Base-by-base conservation (phyloP, 2,329 filamentous ascomycete genomes). In the Geosmithia flava region DNA sequence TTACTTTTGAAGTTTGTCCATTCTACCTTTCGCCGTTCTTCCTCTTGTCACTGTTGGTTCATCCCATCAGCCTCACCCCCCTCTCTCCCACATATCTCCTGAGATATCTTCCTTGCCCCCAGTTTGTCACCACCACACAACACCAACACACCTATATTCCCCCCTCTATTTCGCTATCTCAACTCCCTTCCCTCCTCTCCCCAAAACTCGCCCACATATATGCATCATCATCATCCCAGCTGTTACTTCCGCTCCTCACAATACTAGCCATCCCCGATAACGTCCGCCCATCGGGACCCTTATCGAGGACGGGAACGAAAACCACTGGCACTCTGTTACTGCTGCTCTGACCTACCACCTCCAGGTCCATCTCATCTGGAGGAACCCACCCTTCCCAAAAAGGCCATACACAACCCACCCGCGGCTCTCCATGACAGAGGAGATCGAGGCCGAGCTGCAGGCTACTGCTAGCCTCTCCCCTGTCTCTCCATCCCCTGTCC, bases 391-490 rank as follows among this genome's bases (percentile, higher is more conserved):
- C 5, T n/a, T 19, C 19, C 20, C 42, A 23, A 17, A 20, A 16
- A 44, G 19, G 19, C 20, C 39, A 6, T 42, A 20, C 42, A 44
- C 20, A 13, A 11, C 8, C 42, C 42, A 44, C 27, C 20, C 30
- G 41, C 45, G 29, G 40, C 40, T 41, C 46, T 45, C n/a, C 60
- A 75, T 76, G 72, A 11, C 47, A 44, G 66, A 65, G 58, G 67
- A 69, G 52, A 62, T 59, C 51, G 62, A 69, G 50, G 68, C 70
- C 44, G 65, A 71, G 58, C 57, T 75, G 53, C 67, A 73, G 68
- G 74, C 73, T 56, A 48, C 72, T 55, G 73, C 73, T 63, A 66
- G 71, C 60, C 63, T 78, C 49, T 74, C 68, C 45, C 74, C 73
- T 13, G 58, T 76, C 46, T 76, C 73, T 47, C 75, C 73, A 45